Conservation (phyloP, 345 rosid species). For the Lepidium aucheri region DNA sequence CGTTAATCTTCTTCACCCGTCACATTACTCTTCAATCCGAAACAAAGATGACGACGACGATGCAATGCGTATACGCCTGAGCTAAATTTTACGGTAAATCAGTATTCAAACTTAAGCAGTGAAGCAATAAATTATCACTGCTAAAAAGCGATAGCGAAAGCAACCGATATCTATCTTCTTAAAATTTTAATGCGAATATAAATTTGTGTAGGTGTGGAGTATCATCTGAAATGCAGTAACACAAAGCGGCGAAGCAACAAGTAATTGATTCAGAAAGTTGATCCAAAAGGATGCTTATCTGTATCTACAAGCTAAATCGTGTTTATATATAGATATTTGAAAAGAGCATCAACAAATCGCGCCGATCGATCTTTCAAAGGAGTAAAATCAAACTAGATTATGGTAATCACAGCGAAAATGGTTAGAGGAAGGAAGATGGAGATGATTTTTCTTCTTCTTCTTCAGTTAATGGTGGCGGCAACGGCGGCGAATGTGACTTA, state of each 20-base stretch:
- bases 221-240: constrained; percentile 20
- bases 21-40: no score
- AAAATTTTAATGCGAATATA: not conserved
- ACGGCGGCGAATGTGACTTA: constrained; percentile 55
- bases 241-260: constrained; percentile 29
- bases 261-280: not conserved
- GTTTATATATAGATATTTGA: not conserved
- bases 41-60: not conserved
- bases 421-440: not conserved
- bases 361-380: not conserved
- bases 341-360: not conserved
- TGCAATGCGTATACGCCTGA: constrained; percentile 12
- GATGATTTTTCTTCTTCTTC: not conserved
- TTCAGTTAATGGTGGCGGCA: constrained; percentile 6
- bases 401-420: not conserved
- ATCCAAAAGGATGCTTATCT: constrained; percentile 13
- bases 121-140: not conserved
- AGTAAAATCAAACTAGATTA: not conserved
- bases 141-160: not conserved
- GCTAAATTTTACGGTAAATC: not conserved
- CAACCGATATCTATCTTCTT: not conserved
- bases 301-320: constrained; percentile 7
- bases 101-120: not conserved
- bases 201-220: not conserved
- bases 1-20: constrained; percentile 1